Percentiles rank a stretch among this genome's conserved stretches.
Conservation (phyloP, 2,329 filamentous ascomycete species). For the Pestalotiopsis sp. region DNA sequence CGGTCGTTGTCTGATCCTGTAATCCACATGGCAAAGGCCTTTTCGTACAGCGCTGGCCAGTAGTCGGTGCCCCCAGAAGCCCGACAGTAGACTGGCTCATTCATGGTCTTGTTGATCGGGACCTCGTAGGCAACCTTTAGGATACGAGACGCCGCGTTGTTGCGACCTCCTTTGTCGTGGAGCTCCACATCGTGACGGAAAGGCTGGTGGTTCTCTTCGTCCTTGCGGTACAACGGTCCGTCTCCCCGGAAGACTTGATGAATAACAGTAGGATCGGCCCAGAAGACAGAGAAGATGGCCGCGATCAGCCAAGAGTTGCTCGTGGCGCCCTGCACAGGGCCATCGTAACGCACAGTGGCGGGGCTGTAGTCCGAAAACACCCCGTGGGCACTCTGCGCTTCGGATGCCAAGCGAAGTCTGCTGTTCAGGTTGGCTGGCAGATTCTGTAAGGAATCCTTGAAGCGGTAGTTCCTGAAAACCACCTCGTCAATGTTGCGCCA, state of each 20-base stretch:
- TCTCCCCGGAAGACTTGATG: slow-evolving; percentile 34
- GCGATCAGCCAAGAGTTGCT: slow-evolving; percentile 46
- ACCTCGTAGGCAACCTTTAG: slow-evolving; percentile 46
- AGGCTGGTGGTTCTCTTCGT: slow-evolving; percentile 11
- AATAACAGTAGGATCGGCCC: slow-evolving; percentile 42
- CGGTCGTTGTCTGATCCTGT: slow-evolving; percentile 30
- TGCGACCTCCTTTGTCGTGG: slow-evolving; percentile 46
- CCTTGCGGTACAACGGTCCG: slow-evolving; percentile 21
- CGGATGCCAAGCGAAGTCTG: slow-evolving; percentile 24
- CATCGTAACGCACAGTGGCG: slow-evolving; percentile 36
- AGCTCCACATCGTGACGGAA: slow-evolving; percentile 36
- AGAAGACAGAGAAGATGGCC: slow-evolving; percentile 47
- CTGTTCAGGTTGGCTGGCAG: slow-evolving; percentile 33
- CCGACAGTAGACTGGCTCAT: slow-evolving; percentile 43
- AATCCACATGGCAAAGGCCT: slow-evolving; percentile 49
- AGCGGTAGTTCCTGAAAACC: slow-evolving; percentile 29
- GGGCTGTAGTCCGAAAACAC: slow-evolving; percentile 18
- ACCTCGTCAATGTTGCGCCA: slow-evolving; percentile 43
- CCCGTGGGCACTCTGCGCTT: not conserved
- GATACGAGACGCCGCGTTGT: slow-evolving; percentile 38
- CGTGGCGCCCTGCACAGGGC: slow-evolving; percentile 44
- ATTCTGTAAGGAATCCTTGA: slow-evolving; percentile 24
- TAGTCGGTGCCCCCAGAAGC: slow-evolving; percentile 42
- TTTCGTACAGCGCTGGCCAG: slow-evolving; percentile 49
- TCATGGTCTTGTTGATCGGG: slow-evolving; percentile 45